phyloP scores from a whole-genome alignment of 768 basidiomycete species.

The Lentinula sp. region DNA sequence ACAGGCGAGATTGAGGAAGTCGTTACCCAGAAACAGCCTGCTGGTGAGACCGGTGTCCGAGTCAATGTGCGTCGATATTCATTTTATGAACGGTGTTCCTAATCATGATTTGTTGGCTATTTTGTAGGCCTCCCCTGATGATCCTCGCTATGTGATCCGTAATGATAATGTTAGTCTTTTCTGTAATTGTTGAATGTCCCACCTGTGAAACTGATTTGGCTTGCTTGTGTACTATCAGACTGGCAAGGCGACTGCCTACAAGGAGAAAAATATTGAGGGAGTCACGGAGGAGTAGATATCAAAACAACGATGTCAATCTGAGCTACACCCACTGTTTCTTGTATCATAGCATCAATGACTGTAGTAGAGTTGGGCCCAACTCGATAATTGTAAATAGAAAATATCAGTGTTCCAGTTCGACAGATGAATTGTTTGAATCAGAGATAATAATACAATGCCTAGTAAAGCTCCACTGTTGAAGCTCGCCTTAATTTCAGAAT shows the following conservation, averaged over 20 bases:
- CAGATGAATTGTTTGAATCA: too few relatives aligned
- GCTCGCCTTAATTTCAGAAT: background rate
- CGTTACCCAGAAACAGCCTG: background rate
- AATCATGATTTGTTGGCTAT: background rate
- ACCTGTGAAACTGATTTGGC: background rate
- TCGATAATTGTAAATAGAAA: background rate
- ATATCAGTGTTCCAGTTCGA: too few relatives aligned
- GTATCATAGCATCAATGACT: background rate
- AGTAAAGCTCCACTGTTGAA: background rate
- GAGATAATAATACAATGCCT: background rate
- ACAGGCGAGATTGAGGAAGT: background rate
- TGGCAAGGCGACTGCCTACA: slow-evolving; percentile 1
- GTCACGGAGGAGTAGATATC: background rate
- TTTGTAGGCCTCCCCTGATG: slow-evolving; percentile 1
- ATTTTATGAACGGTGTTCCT: background rate
- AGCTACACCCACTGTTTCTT: background rate
- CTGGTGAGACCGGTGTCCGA: background rate
- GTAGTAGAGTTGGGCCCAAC: background rate
- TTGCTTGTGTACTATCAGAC: background rate
- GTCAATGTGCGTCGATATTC: slow-evolving; percentile 1
- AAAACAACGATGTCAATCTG: background rate
- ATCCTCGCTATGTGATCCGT: slow-evolving; percentile 7
- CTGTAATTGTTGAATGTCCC: background rate
- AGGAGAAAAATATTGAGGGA: background rate
- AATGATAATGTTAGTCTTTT: background rate